Evolutionary conservation across 2,329 filamentous ascomycete genomes (phyloP).

Genomic region (Fusarium setosum): DNA sequence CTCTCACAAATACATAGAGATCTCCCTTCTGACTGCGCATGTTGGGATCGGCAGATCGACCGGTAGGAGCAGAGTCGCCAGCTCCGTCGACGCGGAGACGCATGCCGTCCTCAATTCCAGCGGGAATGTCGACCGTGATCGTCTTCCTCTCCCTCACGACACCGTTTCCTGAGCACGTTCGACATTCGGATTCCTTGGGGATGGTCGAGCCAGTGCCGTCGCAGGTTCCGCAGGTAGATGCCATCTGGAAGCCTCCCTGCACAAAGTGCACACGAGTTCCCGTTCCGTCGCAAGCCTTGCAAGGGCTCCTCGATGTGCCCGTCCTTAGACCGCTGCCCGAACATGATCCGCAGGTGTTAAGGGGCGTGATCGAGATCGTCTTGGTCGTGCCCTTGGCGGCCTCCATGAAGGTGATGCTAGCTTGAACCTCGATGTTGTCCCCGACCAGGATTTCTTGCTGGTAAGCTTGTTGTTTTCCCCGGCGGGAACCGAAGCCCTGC

Average conservation of each 20-base stretch:
- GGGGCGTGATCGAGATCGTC: conserved; percentile 86
- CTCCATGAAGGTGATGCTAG: conserved; percentile 94
- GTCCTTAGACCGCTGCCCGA: conserved; percentile 85
- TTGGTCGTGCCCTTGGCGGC: conserved; percentile 91
- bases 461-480: conserved; percentile 69
- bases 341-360: conserved; percentile 86
- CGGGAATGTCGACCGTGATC: conserved; percentile 90
- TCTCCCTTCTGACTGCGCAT: conserved; percentile 81
- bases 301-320: conserved; percentile 78
- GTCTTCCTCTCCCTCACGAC: conserved; percentile 86
- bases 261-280: conserved; percentile 90
- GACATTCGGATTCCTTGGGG: conserved; percentile 84
- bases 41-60: conserved; percentile 72
- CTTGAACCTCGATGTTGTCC: conserved; percentile 94
- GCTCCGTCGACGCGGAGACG: conserved; percentile 85
- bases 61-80: conserved; percentile 86
- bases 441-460: conserved; percentile 86
- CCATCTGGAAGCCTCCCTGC: conserved; percentile 96
- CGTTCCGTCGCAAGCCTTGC: conserved; percentile 85
- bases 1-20: conserved; percentile 89
- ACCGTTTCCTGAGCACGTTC: conserved; percentile 82
- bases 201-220: conserved; percentile 81
- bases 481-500: conserved; percentile 64
- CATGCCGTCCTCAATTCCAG: conserved; percentile 97
- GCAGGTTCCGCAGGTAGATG: conserved; percentile 85